A percentile compares a stretch with the other conserved stretches of the same genome.
These are phyloP conservation scores for Eutrema heterophyllum DNA, from an alignment of 345 rosid genomes.

Conservation along the genomic window DNA sequence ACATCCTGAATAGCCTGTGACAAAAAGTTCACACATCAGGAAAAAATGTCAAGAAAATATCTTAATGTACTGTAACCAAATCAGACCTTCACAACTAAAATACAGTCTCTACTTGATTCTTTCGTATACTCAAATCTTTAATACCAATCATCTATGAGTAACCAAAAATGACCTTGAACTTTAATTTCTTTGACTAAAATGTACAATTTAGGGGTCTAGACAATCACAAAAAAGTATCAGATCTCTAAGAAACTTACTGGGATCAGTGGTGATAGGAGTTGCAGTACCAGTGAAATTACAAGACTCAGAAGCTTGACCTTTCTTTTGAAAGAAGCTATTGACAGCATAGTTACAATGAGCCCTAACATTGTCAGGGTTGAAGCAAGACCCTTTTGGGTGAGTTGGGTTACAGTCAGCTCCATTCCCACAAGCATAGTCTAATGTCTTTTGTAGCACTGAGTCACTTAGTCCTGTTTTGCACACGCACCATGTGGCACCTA, in stretches of 20 bases:
- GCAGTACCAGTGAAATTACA: slow-evolving; percentile 88
- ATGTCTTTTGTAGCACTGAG: slow-evolving; percentile 57
- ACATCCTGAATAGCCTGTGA: slow-evolving; percentile 38
- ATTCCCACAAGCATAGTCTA: slow-evolving; percentile 96
- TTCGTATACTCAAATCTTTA: background rate
- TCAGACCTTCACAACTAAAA: background rate
- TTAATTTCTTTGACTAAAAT: background rate
- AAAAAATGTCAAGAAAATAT: background rate
- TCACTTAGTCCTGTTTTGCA: slow-evolving; percentile 67
- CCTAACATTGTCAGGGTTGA: slow-evolving; percentile 60
- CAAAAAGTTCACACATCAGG: background rate
- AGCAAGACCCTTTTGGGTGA: slow-evolving; percentile 57
- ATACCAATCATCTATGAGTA: background rate
- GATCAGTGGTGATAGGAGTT: slow-evolving; percentile 41
- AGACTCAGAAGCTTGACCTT: slow-evolving; percentile 64
- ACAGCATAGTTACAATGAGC: slow-evolving; percentile 86
- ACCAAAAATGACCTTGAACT: background rate
- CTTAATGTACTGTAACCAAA: background rate
- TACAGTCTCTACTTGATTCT: background rate
- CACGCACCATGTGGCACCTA: slow-evolving; percentile 80
- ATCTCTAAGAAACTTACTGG: slow-evolving; percentile 38
- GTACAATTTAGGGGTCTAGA: background rate
- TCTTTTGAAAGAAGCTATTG: slow-evolving; percentile 85
- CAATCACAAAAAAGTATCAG: background rate
- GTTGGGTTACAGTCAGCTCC: slow-evolving; percentile 87